Percentiles rank a stretch among this genome's conserved stretches.
These are phyloP conservation scores for Didymella glomerata DNA, from an alignment of 2,329 filamentous ascomycete species.

Conservation along the genomic window DNA sequence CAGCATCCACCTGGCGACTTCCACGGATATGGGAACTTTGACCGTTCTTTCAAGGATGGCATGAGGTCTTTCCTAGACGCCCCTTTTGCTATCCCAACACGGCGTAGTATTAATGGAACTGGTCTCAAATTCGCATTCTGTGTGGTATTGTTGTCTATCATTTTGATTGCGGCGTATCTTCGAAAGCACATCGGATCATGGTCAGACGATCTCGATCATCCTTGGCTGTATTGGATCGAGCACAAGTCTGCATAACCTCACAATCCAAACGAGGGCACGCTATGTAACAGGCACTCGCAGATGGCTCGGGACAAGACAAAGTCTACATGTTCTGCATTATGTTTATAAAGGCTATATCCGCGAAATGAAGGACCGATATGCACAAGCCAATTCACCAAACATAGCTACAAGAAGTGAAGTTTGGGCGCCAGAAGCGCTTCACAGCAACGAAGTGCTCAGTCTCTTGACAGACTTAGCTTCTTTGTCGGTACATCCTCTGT, in stretches of 20 bases:
- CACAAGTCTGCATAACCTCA: too few relatives aligned
- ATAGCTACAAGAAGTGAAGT: conserved; percentile 10
- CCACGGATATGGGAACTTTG: not conserved
- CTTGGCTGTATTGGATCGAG: not conserved
- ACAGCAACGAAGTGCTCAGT: not conserved
- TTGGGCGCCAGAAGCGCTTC: not conserved
- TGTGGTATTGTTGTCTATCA: not conserved
- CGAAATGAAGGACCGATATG: not conserved
- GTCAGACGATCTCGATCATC: not conserved
- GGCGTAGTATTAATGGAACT: not conserved
- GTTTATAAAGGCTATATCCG: not conserved
- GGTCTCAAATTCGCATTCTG: not conserved
- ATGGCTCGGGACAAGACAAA: too few relatives aligned
- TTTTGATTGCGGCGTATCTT: not conserved
- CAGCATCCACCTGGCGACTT: not conserved
- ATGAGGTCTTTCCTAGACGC: not conserved
- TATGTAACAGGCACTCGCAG: too few relatives aligned
- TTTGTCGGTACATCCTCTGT: conserved; percentile 10
- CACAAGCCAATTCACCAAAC: not conserved
- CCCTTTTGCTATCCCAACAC: not conserved
- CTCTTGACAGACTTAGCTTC: not conserved
- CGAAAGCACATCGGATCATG: not conserved
- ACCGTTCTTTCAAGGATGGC: not conserved
- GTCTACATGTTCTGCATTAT: not conserved
- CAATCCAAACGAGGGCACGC: too few relatives aligned